Percentiles rank a stretch among this genome's conserved stretches.
Conservation (phyloP, 768 basidiomycete genomes). For the Hericium erinaceus region DNA sequence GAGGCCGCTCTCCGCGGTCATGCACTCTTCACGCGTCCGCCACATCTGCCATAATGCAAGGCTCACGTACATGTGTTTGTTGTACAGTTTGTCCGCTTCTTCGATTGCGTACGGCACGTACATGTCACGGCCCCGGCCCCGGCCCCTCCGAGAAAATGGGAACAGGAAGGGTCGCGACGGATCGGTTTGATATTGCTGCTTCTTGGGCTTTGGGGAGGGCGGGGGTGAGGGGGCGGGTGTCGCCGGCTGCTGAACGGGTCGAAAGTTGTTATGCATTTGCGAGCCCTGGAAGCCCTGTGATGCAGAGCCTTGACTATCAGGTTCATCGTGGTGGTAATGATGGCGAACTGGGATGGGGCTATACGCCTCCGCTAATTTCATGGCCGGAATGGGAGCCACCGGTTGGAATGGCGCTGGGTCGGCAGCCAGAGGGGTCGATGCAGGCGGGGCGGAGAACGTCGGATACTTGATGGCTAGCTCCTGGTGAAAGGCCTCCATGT, state of each 20-base stretch:
- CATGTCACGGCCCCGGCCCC: conserved; percentile 44
- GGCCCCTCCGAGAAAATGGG: conserved; percentile 70
- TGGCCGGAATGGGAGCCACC: conserved; percentile 31
- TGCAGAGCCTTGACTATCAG: conserved; percentile 36
- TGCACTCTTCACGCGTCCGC: conserved; percentile 91
- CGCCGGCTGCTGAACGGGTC: conserved; percentile 52
- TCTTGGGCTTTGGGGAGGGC: conserved; percentile 83
- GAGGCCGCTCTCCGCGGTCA: conserved; percentile 87
- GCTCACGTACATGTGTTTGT: conserved; percentile 84
- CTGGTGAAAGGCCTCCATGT: conserved; percentile 80
- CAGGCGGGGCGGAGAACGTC: conserved; percentile 60
- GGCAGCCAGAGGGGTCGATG: conserved; percentile 29
- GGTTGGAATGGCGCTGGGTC: conserved; percentile 15
- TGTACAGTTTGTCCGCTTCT: conserved; percentile 88
- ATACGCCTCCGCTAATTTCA: conserved; percentile 81
- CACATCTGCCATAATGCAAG: conserved; percentile 89
- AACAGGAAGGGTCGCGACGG: conserved; percentile 90
- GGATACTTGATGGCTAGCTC: conserved; percentile 96
- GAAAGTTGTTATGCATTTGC: conserved; percentile 32
- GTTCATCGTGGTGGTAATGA: conserved; percentile 84
- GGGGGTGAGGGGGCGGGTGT: conserved; percentile 92
- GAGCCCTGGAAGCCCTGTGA: conserved; percentile 22
- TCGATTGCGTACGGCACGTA: conserved; percentile 94
- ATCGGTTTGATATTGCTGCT: conserved; percentile 98
- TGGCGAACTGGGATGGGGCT: conserved; percentile 90